phyloP scores from a whole-genome alignment of 306 rosid genomes.

The Dalbergia cochinchinensis region DNA sequence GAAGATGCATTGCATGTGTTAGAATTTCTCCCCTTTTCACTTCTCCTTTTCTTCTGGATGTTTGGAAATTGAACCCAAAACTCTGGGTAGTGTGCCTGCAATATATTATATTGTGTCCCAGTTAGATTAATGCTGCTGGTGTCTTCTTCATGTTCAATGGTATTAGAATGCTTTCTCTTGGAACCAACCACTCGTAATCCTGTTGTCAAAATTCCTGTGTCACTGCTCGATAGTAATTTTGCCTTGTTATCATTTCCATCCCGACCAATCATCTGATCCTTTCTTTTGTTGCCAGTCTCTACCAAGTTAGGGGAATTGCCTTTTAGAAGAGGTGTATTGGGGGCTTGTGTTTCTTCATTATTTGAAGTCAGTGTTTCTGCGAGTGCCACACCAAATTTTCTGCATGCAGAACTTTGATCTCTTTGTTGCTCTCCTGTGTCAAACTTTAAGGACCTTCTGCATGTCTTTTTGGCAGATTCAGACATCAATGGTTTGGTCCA shows the following conservation, averaged over 20 bases:
- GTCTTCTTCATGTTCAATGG: conserved; percentile 46
- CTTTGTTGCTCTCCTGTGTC: conserved; percentile 49
- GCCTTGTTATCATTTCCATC: conserved; percentile 30
- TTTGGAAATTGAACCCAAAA: conserved; percentile 62
- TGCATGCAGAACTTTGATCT: conserved; percentile 47
- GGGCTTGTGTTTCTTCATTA: conserved; percentile 46
- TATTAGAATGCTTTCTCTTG: conserved; percentile 54
- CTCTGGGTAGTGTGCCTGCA: conserved; percentile 49
- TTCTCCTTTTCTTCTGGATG: conserved; percentile 66
- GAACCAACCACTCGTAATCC: conserved; percentile 39
- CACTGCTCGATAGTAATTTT: conserved; percentile 40
- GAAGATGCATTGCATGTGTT: conserved; percentile 42
- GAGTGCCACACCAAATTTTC: conserved; percentile 35
- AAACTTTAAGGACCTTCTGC: conserved; percentile 70
- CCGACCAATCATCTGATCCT: conserved; percentile 29
- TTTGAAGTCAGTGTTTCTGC: conserved; percentile 39
- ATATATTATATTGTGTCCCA: conserved; percentile 48
- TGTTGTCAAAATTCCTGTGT: conserved; percentile 35
- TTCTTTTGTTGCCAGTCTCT: conserved; percentile 26
- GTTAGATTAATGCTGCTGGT: conserved; percentile 49
- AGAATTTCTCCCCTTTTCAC: conserved; percentile 56
- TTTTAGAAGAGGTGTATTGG: conserved; percentile 36
- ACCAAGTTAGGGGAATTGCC: conserved; percentile 20
- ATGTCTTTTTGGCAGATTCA: conserved; percentile 60
- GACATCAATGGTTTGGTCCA: conserved; percentile 28